Evolutionary conservation across 345 rosid genomes (phyloP), one percentile per base, ranked within the genome.

Genomic region (Rhizophora mangle): DNA sequence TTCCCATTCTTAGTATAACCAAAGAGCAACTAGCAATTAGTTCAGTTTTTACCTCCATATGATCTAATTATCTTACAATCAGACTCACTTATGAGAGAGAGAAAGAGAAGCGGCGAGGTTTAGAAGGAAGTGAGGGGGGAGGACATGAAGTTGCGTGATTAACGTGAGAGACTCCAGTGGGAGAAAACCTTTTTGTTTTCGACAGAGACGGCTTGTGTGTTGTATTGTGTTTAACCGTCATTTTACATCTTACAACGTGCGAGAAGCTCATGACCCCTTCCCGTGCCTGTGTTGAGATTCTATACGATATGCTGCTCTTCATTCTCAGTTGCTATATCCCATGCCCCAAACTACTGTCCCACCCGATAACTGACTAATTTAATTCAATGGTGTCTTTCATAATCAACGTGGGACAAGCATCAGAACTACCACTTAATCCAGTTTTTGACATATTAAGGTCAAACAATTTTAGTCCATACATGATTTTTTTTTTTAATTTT

Each of bases 241-340:
- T 65, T 72, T 70, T 63, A 66, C 60, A 54, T 63, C 55, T 69
- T 32, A 56, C 34, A 31, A 69, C 52, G 72, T 78, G 81, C 87
- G 72, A 81, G 87, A 84, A 79, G 75, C 83, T 76, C 85, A 84
- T 81, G 87, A 81, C 75, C n/a, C 29, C 1, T 27, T 9, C 8
- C 19, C 18, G 32, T 43, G 5, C 49, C 49, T 21, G 15, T 24
- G 60, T 24, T 3, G 51, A 49, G 72, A 49, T 22, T 53, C 51
- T 21, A 8, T 77, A 39, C 55, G 65, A 8, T 77, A 39, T 63
- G 65, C 60, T 65, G 19, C 71, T 46, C 67, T 26, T 22, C n/a
- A n/a, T 15, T 27, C 37, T 11, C 19, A 15, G 59, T 43, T 1
- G 49, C 49, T 13, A 15, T 43, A 43, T 43, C 49, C 19, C 16